Percentiles rank a stretch among this genome's conserved stretches.
These are phyloP conservation scores for Sinapis alba DNA, from an alignment of 441 rosid species.

Conservation along the genomic window DNA sequence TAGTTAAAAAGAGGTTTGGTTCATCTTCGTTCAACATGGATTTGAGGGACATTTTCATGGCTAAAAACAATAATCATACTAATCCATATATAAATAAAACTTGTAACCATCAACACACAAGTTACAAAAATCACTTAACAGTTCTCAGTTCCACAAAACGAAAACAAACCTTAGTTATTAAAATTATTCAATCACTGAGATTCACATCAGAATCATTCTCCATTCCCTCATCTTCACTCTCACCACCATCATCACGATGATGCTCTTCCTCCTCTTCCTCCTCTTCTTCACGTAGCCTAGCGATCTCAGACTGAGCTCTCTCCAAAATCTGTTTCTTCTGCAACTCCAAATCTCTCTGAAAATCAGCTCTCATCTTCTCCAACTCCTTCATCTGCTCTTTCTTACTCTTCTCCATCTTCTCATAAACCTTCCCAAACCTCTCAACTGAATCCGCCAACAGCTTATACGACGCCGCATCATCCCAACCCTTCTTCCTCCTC, in stretches of 20 bases:
- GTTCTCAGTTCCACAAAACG: not conserved
- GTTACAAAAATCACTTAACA: constrained; percentile 1
- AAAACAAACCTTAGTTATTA: not conserved
- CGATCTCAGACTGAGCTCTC: constrained; percentile 79
- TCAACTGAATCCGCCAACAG: constrained; percentile 81
- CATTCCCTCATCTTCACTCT: constrained; percentile 31
- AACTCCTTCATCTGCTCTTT: constrained; percentile 82
- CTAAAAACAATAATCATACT: not conserved
- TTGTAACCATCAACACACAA: constrained; percentile 22
- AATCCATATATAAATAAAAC: constrained; percentile 3
- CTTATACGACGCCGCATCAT: constrained; percentile 59
- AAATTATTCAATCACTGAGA: constrained; percentile 53
- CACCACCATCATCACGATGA: constrained; percentile 30
- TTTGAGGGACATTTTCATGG: not conserved
- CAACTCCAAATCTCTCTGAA: constrained; percentile 80
- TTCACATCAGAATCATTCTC: constrained; percentile 61
- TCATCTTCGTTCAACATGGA: no score
- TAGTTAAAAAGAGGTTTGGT: constrained; percentile 65
- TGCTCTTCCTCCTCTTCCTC: constrained; percentile 31
- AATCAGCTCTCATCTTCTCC: constrained; percentile 94
- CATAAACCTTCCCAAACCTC: constrained; percentile 78
- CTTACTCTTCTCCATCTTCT: constrained; percentile 84
- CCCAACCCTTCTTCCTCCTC: constrained; percentile 56
- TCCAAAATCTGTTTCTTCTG: constrained; percentile 87
- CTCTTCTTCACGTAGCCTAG: constrained; percentile 51